Conservation (phyloP, 805 yeast species). For the Candida palmyrensis region DNA sequence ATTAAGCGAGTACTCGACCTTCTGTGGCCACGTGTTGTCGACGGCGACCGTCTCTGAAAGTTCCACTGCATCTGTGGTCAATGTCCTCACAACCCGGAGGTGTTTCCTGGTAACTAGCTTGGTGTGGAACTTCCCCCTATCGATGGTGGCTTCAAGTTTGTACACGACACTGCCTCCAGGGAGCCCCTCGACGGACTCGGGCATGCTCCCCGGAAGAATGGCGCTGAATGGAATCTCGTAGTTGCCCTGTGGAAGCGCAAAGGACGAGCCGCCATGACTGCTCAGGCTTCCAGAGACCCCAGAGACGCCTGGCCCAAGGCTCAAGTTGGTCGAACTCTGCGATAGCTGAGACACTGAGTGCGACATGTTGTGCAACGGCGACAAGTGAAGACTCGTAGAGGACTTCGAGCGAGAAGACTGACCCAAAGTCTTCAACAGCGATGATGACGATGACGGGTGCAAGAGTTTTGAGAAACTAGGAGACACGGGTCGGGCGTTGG, state of each 20-base stretch:
- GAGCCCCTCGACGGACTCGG: conserved; percentile 87
- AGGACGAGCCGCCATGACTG: conserved; percentile 6
- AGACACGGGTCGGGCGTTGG: too few species aligned
- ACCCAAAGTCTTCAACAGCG: conserved; percentile 38
- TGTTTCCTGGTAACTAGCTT: conserved; percentile 64
- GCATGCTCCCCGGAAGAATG: conserved; percentile 74
- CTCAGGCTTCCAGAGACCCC: conserved; percentile 11
- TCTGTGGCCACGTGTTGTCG: conserved; percentile 92
- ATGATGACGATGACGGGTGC: conserved; percentile 39
- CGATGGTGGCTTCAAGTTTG: conserved; percentile 72
- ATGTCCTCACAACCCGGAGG: conserved; percentile 76
- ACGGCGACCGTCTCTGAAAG: conserved; percentile 88
- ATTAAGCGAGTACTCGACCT: conserved; percentile 83
- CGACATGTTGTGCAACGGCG: conserved; percentile 9
- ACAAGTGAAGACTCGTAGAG: conserved; percentile 13
- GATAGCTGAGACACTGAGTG: conserved; percentile 10
- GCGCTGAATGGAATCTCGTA: conserved; percentile 89
- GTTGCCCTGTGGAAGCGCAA: conserved; percentile 51
- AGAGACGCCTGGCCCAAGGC: conserved; percentile 7
- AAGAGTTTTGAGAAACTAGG: conserved; percentile 26
- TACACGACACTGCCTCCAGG: conserved; percentile 74
- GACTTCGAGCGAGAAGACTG: conserved; percentile 31
- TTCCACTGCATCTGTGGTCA: conserved; percentile 84
- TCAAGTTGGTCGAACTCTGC: conserved; percentile 5
- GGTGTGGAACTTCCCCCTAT: conserved; percentile 71